Evolutionary conservation across 2,329 filamentous ascomycete genomes (phyloP).

Genomic region (Chaetomium sp.): DNA sequence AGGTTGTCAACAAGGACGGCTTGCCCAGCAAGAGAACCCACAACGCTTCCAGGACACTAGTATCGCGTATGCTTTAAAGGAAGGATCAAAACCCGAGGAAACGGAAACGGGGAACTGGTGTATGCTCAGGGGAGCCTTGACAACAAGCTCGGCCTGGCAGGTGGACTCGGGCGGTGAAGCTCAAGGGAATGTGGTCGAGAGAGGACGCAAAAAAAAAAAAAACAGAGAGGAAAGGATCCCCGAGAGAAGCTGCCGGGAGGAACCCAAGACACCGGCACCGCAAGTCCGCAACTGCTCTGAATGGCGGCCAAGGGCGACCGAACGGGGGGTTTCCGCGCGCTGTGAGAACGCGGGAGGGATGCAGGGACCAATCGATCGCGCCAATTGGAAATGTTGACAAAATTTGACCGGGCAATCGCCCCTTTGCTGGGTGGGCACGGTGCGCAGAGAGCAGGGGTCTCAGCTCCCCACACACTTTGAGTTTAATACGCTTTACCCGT

Average conservation of each 20-base stretch:
- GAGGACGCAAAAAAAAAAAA: background rate
- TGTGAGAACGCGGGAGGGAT: background rate
- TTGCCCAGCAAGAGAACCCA: background rate
- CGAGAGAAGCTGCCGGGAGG: no score
- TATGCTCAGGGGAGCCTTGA: background rate
- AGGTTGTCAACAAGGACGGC: background rate
- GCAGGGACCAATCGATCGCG: constrained; percentile 9
- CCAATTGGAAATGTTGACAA: constrained; percentile 10
- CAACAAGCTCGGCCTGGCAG: background rate
- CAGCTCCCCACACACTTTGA: background rate
- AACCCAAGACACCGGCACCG: background rate
- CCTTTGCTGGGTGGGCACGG: background rate
- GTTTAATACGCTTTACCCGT: background rate
- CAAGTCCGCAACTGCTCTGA: no score
- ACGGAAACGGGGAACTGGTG: background rate
- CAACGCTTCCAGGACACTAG: constrained; percentile 8
- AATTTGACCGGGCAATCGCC: constrained; percentile 12
- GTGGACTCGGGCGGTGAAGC: background rate
- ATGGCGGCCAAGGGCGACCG: no score
- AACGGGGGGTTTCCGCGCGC: no score
- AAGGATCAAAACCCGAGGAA: no score
- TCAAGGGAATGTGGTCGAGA: background rate
- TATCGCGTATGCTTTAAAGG: background rate
- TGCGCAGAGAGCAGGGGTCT: background rate
- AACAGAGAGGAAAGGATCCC: background rate